Conservation (phyloP, 1,284 basidiomycete genomes). For the Trametes hirsuta region DNA sequence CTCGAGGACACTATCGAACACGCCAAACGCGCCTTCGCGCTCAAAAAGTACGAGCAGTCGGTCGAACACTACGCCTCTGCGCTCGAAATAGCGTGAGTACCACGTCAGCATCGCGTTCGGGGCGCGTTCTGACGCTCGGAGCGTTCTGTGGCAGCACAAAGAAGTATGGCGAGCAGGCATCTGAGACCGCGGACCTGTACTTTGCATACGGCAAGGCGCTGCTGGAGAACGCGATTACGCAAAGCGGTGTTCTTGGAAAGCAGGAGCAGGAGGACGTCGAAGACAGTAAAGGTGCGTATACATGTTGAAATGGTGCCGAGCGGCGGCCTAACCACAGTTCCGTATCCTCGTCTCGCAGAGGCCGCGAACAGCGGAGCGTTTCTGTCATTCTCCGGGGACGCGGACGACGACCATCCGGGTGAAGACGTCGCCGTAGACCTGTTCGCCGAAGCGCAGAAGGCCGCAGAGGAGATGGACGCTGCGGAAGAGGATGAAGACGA, state of each 20-base stretch:
- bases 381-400: slow-evolving; percentile 77
- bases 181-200: slow-evolving; percentile 82
- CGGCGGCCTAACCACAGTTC: neutral
- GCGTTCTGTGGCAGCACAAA: slow-evolving; percentile 54
- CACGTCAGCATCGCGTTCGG: slow-evolving; percentile 6
- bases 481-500: slow-evolving; percentile 55
- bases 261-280: slow-evolving; percentile 64
- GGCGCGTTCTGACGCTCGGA: slow-evolving; percentile 10
- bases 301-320: neutral
- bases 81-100: slow-evolving; percentile 75
- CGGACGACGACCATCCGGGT: slow-evolving; percentile 48
- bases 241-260: slow-evolving; percentile 84
- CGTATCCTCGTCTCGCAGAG: slow-evolving; percentile 22
- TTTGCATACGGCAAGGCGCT: slow-evolving; percentile 87
- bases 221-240: slow-evolving; percentile 84
- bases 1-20: slow-evolving; percentile 68
- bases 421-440: slow-evolving; percentile 60
- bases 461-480: slow-evolving; percentile 48
- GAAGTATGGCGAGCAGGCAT: slow-evolving; percentile 73
- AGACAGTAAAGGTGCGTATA: slow-evolving; percentile 37
- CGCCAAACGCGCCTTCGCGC: slow-evolving; percentile 84
- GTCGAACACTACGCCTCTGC: slow-evolving; percentile 85
- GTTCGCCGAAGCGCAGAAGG: slow-evolving; percentile 55
- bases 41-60: slow-evolving; percentile 86
- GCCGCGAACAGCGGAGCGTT: slow-evolving; percentile 54